phyloP scores from a whole-genome alignment of 352 stramenopile genomes.

The Phytophthora syringae region DNA sequence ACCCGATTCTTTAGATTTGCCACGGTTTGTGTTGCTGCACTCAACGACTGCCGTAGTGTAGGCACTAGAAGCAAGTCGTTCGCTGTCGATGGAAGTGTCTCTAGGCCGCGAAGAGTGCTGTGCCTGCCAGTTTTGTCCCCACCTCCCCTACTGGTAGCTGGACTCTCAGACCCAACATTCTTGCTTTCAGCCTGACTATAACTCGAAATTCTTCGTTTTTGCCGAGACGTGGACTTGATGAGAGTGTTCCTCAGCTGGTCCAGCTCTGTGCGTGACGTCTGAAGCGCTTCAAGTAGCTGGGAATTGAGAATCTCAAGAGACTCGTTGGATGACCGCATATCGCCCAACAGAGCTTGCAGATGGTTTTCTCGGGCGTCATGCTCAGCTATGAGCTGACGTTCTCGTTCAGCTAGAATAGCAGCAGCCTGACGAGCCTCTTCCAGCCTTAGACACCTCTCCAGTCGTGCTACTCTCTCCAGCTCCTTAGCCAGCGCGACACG shows the following conservation, averaged over 20 bases:
- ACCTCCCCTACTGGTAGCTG: not conserved
- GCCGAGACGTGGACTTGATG: conserved; percentile 27
- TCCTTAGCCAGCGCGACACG: conserved; percentile 64
- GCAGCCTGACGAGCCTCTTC: conserved; percentile 66
- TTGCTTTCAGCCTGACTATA: conserved; percentile 8
- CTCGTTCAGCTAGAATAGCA: conserved; percentile 48
- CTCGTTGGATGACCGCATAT: conserved; percentile 55
- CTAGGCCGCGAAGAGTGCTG: conserved; percentile 5
- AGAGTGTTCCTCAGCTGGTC: conserved; percentile 66
- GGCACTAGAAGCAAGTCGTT: conserved; percentile 42
- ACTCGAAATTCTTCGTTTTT: conserved; percentile 23
- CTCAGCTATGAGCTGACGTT: conserved; percentile 51
- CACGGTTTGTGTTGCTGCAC: conserved; percentile 40
- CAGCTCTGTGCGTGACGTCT: conserved; percentile 44
- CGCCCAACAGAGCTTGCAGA: conserved; percentile 53
- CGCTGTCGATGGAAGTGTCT: conserved; percentile 15
- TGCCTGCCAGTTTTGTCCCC: conserved; percentile 26
- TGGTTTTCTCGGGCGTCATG: conserved; percentile 49
- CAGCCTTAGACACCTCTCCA: conserved; percentile 69
- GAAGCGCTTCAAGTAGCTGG: conserved; percentile 61
- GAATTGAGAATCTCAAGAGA: conserved; percentile 58
- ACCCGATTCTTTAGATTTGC: conserved; percentile 49
- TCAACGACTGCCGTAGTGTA: conserved; percentile 55
- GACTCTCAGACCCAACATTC: conserved; percentile 1
- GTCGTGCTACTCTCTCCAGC: conserved; percentile 58